Base-by-base conservation (phyloP, 2,329 filamentous ascomycete genomes). In the Sclerotiophoma versabilis region DNA sequence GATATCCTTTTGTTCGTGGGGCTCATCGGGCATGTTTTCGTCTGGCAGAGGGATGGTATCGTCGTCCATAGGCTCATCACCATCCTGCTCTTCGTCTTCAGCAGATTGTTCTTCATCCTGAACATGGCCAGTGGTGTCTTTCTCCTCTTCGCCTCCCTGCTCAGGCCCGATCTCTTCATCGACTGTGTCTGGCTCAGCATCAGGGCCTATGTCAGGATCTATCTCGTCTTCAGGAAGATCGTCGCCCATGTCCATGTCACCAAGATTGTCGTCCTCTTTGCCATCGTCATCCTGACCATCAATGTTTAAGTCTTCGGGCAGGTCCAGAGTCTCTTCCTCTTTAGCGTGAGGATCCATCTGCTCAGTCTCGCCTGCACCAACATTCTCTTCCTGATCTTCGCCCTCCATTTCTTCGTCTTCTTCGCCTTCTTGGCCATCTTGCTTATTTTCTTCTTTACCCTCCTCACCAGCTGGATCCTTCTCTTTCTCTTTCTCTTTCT, bases 301-400 rank as follows among this genome's bases (percentile, higher is more conserved):
- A 49, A 95, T 83, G 52, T 96, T 87, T 81, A 97, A 89, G 60
- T 96, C 91, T 34, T 96, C 92, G 0, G 92, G 92, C 19, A 96
- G 80, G 38, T 93, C 92, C 55, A 96, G 80, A 2, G 88, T 87
- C 56, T 96, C 87, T 64, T 92, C 88, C 70, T 96, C 89, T 63
- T 93, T 85, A 2, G 91, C 85, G 65, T 93, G 88, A 45, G 92
- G 88, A 72, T 91, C 87, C 55, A 85, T 83, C 55, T 84, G 81
- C 70, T 90, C 86, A 47, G 79, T 79, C 46, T 89, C 84, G 55
- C 93, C 85, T 64, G 87, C 85, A 22, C 83, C 86, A 25, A 86
- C 84, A 34, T 85, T 84, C 56, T 82, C 78, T 4, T 83, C 80
- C 46, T 88, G 81, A 26, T 88, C 85, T 32, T 87, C 85, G 8